Evolutionary conservation across 805 yeast species (phyloP), one percentile per base, ranked within the genome.

Genomic region (Candida rishiriensis): DNA sequence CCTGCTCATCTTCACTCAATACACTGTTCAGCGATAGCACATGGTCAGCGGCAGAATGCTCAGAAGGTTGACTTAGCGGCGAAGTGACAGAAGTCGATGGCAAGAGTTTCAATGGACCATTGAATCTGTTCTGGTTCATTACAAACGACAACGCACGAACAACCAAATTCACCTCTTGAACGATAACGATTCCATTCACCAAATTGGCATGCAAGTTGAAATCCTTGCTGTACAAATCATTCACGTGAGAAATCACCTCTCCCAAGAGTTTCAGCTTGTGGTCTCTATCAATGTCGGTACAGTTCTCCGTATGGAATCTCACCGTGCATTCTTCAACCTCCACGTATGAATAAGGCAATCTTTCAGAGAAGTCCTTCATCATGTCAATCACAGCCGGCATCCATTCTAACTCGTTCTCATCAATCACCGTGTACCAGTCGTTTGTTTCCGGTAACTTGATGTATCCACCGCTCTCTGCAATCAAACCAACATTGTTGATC

Each of bases 381-480:
- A 84, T 69, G 31, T 75, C 74, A 28, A 68, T 60, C 9, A 85
- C 79, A 32, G 77, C 72, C 3, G 73, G 72, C 61, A 81, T 72
- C 89, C 91, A 85, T 15, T 67, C 67, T 50, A 73, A 64, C 42
- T 71, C 69, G 29, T 70, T 76, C 48, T 78, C 78, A 45, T 78
- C 76, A 29, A 79, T 78, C 17, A 84, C 69, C 2, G 84, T 72
- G 39, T 75, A 64, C 95, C 95, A 88, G 11, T 69, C 64, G 13
- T 69, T 63, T 26, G 68, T 51, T 16, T 76, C 72, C 13, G 75
- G 73, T 15, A 79, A 56, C 59, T 76, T 81, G 30, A 91, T 72
- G 55, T 76, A 88, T 0, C 88, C 95, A 32, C 98, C 98, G 58
- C 84, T 83, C 63, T 90, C 98, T 1, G 97, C 95, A 50, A 91